Conservation (phyloP, 306 rosid species). For the Vigna mungo region DNA sequence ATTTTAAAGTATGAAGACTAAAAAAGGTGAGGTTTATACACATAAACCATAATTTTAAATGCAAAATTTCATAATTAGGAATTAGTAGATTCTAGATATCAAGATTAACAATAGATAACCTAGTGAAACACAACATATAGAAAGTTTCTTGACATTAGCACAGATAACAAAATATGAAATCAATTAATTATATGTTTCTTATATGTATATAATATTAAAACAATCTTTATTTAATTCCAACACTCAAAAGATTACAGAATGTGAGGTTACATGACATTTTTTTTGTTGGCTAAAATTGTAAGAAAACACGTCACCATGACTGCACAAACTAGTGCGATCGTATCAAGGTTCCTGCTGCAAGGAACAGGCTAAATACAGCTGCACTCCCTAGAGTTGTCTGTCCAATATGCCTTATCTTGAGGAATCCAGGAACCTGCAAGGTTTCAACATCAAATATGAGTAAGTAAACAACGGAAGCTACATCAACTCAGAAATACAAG, state of each 20-base stretch:
- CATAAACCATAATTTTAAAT: background rate
- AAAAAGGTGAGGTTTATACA: too few species aligned
- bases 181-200: background rate
- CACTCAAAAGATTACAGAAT: background rate
- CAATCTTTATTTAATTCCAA: background rate
- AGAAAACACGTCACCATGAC: constrained; percentile 31
- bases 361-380: constrained; percentile 60
- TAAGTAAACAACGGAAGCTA: constrained; percentile 8
- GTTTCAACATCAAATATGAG: constrained; percentile 45
- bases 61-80: background rate
- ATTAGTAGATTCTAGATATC: background rate
- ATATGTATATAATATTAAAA: background rate
- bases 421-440: constrained; percentile 56
- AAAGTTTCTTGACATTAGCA: background rate
- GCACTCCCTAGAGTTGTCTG: constrained; percentile 59
- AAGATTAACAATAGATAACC: background rate
- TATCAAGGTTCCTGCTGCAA: constrained; percentile 63
- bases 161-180: background rate
- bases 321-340: constrained; percentile 49
- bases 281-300: constrained; percentile 9
- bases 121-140: background rate
- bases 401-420: constrained; percentile 61
- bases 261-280: constrained; percentile 10
- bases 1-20: too few species aligned
- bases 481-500: constrained; percentile 11